These are phyloP conservation scores for Ascochyta rabiei DNA, from an alignment of 2,329 filamentous ascomycete genomes.

Conservation along the genomic window DNA sequence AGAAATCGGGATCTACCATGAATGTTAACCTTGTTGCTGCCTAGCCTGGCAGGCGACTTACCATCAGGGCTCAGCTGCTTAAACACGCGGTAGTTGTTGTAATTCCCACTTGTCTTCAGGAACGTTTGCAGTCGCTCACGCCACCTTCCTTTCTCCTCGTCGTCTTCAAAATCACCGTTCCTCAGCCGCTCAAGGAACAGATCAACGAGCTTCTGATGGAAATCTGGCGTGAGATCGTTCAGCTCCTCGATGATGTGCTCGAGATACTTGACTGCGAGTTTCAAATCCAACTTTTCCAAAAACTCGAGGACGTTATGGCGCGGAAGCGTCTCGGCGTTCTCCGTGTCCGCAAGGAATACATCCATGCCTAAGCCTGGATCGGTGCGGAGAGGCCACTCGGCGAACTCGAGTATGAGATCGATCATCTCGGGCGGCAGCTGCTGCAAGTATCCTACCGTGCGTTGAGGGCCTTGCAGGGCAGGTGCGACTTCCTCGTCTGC, in stretches of 20 bases:
- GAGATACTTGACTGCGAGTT: constrained; percentile 79
- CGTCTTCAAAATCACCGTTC: constrained; percentile 36
- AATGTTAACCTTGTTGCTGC: constrained; percentile 3
- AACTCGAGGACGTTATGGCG: constrained; percentile 77
- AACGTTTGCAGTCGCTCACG: constrained; percentile 75
- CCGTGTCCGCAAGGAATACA: constrained; percentile 88
- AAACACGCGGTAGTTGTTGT: constrained; percentile 80
- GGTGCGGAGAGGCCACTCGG: constrained; percentile 80
- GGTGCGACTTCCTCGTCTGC: constrained; percentile 54
- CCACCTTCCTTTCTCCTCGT: constrained; percentile 52
- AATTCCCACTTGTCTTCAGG: constrained; percentile 76
- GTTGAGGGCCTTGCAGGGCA: constrained; percentile 76
- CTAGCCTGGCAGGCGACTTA: constrained; percentile 50
- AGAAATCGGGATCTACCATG: constrained; percentile 75
- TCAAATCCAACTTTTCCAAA: constrained; percentile 69
- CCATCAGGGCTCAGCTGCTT: constrained; percentile 78
- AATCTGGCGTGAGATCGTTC: constrained; percentile 80
- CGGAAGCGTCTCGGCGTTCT: constrained; percentile 90
- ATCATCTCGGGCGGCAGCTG: constrained; percentile 85
- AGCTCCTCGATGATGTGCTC: constrained; percentile 91
- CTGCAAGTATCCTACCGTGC: constrained; percentile 90
- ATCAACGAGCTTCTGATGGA: constrained; percentile 83
- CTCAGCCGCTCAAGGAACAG: constrained; percentile 67
- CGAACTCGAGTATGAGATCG: constrained; percentile 89
- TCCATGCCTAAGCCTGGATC: constrained; percentile 84